Base-by-base conservation (phyloP, 1,284 basidiomycete genomes). In the Ganoderma lucidum region DNA sequence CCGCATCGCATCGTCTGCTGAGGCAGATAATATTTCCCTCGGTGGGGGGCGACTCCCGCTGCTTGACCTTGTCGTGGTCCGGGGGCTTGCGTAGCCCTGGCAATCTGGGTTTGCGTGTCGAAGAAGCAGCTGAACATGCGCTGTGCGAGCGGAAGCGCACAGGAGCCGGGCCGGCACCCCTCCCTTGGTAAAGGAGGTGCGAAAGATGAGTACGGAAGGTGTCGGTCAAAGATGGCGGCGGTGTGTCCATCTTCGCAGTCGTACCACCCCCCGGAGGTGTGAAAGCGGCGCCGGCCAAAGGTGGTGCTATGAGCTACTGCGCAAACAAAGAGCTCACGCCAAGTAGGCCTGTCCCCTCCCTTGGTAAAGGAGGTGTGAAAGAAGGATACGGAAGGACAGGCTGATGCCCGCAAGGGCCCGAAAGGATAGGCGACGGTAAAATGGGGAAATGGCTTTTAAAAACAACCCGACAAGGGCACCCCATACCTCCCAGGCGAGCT, bases 241-340 rank as follows among this genome's bases (percentile, higher is more conserved):
- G 8, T 51, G 48, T 51, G n/a, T 23, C 48, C 48, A 23, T 51
- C 58, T 60, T 39, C 35, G 58, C 37, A 60, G 58, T 41, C 15
- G 58, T 60, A 60, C 41, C n/a, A 60, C 58, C 58, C 58, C 58
- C 58, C 19, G 41, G 58, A 60, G 58, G 58, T 60, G 58, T 41
- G 35, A 60, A 60, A 60, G 58, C n/a, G 37, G 58, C 58, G 41
- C 41, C 41, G 10, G 58, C 58, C 58, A 41, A 60, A 60, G 58
- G 37, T 60, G 37, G 58, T 60, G 37, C 58, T 60, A 41, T 19
- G 58, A 60, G 35, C 58, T 60, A 60, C 58, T 60, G 35, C 58
- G 58, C 58, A 60, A 60, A 60, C 58, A 60, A 60, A 60, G 58
- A 60, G 58, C 35, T 60, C 58, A 23, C 35, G 37, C 58, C 41